Percentiles rank a stretch among this genome's conserved stretches.
These are phyloP conservation scores for Hypholoma fasciculare DNA, from an alignment of 768 basidiomycete genomes.

Conservation along the genomic window DNA sequence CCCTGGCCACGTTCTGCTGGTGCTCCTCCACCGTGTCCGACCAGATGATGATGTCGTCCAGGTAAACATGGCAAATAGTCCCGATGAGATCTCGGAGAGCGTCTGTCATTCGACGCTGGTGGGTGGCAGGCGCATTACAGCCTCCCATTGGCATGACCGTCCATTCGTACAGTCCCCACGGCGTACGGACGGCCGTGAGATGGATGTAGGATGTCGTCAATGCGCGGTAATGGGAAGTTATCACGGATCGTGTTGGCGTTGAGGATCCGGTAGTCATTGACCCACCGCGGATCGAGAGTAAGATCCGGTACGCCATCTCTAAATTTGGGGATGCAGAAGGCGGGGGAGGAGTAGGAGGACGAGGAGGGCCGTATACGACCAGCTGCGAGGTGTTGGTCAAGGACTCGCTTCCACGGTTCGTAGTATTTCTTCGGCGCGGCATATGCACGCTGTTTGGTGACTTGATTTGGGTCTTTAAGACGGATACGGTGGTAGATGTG, in stretches of 20 bases:
- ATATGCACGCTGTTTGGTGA: too few relatives aligned
- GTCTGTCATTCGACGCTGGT: slow-evolving; percentile 26
- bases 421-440: too few relatives aligned
- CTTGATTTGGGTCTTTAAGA: too few relatives aligned
- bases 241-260: slow-evolving; percentile 31
- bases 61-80: slow-evolving; percentile 41
- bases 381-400: slow-evolving; percentile 9
- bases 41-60: slow-evolving; percentile 49
- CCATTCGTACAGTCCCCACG: slow-evolving; percentile 35
- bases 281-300: slow-evolving; percentile 24
- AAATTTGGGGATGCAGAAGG: slow-evolving; percentile 26
- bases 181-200: slow-evolving; percentile 17
- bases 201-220: slow-evolving; percentile 33
- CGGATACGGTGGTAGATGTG: too few relatives aligned
- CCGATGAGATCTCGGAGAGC: slow-evolving; percentile 35
- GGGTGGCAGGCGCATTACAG: slow-evolving; percentile 29
- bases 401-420: background rate
- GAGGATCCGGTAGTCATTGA: slow-evolving; percentile 32
- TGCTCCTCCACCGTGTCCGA: slow-evolving; percentile 37
- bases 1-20: slow-evolving; percentile 14
- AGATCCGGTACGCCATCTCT: background rate
- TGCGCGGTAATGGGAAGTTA: slow-evolving; percentile 24
- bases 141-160: slow-evolving; percentile 37
- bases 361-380: slow-evolving; percentile 28
- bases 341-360: slow-evolving; percentile 25